A percentile compares a stretch with the other conserved stretches of the same genome.
phyloP scores from a whole-genome alignment of 257 asterid species.

The Solanum lycopersicoides region DNA sequence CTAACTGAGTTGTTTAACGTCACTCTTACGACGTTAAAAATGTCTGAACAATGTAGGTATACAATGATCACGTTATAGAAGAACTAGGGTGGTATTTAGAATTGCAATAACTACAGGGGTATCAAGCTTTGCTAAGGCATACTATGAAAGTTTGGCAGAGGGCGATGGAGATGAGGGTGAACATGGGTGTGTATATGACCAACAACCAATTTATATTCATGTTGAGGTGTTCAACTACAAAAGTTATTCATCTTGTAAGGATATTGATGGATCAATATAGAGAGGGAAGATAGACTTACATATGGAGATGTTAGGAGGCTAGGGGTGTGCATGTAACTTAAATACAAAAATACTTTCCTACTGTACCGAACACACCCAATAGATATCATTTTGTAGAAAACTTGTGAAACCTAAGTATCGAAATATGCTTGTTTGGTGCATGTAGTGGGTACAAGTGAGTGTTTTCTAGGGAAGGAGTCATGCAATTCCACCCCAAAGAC shows the following conservation, averaged over 20 bases:
- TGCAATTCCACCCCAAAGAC: background rate
- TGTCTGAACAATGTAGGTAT: background rate
- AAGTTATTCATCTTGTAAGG: background rate
- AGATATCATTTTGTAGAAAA: background rate
- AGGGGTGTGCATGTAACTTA: background rate
- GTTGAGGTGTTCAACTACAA: background rate
- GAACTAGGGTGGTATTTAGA: background rate
- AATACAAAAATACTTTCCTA: background rate
- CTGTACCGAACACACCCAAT: background rate
- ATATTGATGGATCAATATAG: background rate
- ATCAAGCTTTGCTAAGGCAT: background rate
- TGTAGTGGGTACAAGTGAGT: background rate
- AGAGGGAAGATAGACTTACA: background rate
- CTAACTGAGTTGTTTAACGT: background rate
- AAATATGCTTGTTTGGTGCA: background rate
- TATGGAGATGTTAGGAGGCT: background rate
- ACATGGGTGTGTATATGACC: background rate
- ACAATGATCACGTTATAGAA: background rate
- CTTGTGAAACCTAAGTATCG: background rate
- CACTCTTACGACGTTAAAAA: background rate
- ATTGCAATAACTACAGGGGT: background rate
- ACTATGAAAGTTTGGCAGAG: background rate
- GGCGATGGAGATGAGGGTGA: background rate
- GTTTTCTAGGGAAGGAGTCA: background rate
- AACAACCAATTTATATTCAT: background rate